phyloP scores from a whole-genome alignment of 2,329 filamentous ascomycete genomes.

The Hirsutella rhossiliensis region DNA sequence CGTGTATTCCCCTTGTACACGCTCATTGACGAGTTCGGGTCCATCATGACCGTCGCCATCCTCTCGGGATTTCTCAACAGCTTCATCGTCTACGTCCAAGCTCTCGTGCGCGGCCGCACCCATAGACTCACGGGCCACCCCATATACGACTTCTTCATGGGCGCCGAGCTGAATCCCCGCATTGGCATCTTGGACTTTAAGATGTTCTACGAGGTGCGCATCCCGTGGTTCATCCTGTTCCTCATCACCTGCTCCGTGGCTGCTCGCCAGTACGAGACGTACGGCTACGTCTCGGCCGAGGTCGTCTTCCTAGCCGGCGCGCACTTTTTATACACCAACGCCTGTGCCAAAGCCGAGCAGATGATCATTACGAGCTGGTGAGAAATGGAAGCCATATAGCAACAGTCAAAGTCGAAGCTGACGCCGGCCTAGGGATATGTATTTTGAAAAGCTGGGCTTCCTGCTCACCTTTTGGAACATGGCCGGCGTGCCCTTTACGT shows the following conservation, averaged over 20 bases:
- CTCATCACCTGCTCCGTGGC: slow-evolving; percentile 63
- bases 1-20: slow-evolving; percentile 81
- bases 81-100: slow-evolving; percentile 74
- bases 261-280: slow-evolving; percentile 67
- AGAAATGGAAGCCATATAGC: slow-evolving; percentile 1
- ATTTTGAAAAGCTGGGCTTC: slow-evolving; percentile 91
- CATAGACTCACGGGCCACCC: slow-evolving; percentile 81
- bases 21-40: slow-evolving; percentile 86
- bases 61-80: slow-evolving; percentile 75
- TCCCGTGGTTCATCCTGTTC: slow-evolving; percentile 86
- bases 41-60: slow-evolving; percentile 84
- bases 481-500: slow-evolving; percentile 76
- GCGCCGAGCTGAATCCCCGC: slow-evolving; percentile 73
- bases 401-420: too few relatives aligned
- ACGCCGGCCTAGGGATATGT: slow-evolving; percentile 55
- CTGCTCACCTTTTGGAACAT: slow-evolving; percentile 97
- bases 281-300: slow-evolving; percentile 73
- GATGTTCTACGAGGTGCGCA: slow-evolving; percentile 89
- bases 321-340: slow-evolving; percentile 82
- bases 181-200: slow-evolving; percentile 78
- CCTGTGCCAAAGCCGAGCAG: slow-evolving; percentile 83
- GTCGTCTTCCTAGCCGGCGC: slow-evolving; percentile 74
- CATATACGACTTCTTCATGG: slow-evolving; percentile 86
- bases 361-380: slow-evolving; percentile 71
- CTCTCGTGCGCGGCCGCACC: slow-evolving; percentile 62